Conservation (phyloP, 805 yeast species). For the Wickerhamiella alocasiicola region DNA sequence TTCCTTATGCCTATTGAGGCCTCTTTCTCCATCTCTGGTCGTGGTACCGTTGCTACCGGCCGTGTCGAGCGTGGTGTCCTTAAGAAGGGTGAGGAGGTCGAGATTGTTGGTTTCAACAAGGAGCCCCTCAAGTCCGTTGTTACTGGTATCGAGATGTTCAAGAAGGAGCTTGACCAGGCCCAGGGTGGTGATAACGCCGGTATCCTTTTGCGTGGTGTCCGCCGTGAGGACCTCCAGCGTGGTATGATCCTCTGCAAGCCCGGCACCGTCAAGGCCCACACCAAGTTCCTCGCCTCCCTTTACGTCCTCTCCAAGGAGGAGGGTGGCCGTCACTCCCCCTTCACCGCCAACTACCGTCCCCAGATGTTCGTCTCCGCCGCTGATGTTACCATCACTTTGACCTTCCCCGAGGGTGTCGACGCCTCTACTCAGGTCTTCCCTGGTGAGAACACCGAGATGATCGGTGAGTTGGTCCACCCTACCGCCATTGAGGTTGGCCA, state of each 20-base stretch:
- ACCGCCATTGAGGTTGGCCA: constrained; percentile 93
- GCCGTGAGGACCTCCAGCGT: constrained; percentile 92
- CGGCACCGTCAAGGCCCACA: constrained; percentile 82
- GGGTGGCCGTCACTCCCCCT: constrained; percentile 99
- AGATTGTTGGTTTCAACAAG: constrained; percentile 85
- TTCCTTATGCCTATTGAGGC: constrained; percentile 97
- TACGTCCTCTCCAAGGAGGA: constrained; percentile 91
- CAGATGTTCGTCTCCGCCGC: constrained; percentile 95
- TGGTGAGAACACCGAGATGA: constrained; percentile 98
- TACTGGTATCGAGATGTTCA: constrained; percentile 99
- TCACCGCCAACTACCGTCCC: constrained; percentile 95
- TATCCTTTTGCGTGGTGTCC: constrained; percentile 90
- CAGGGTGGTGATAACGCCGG: constrained; percentile 99
- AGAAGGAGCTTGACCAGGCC: constrained; percentile 94
- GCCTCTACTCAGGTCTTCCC: constrained; percentile 88
- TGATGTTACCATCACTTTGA: constrained; percentile 80
- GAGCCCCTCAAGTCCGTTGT: constrained; percentile 85
- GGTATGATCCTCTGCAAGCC: constrained; percentile 97
- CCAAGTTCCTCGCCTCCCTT: constrained; percentile 84
- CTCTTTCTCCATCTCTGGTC: constrained; percentile 95
- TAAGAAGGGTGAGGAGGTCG: constrained; percentile 97
- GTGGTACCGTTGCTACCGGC: constrained; percentile 99
- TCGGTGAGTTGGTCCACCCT: constrained; percentile 76
- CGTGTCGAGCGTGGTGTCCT: constrained; percentile 97
- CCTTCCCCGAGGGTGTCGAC: constrained; percentile 79